A percentile compares a stretch with the other conserved stretches of the same genome.
phyloP scores from a whole-genome alignment of 805 yeast genomes.

The Spathaspora girioi region DNA sequence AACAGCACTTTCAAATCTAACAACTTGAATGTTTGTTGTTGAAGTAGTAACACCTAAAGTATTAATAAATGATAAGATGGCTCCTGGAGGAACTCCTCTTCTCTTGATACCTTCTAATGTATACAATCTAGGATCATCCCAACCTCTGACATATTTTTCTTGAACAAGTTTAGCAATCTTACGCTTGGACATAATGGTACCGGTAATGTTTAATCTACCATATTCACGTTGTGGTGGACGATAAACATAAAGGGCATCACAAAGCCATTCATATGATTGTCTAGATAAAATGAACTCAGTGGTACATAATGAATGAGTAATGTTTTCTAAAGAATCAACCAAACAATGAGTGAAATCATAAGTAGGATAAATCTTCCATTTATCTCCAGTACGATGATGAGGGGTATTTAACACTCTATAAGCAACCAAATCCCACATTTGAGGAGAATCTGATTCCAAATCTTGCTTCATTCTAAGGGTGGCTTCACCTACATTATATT shows the following conservation, averaged over 20 bases:
- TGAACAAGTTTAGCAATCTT: slow-evolving; percentile 91
- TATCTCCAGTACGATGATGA: slow-evolving; percentile 94
- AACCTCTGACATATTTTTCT: slow-evolving; percentile 78
- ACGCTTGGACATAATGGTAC: slow-evolving; percentile 91
- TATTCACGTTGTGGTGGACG: slow-evolving; percentile 99
- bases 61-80: slow-evolving; percentile 86
- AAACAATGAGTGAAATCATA: slow-evolving; percentile 98
- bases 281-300: slow-evolving; percentile 90
- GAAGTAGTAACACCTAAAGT: slow-evolving; percentile 96
- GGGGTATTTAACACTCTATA: slow-evolving; percentile 89
- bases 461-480: slow-evolving; percentile 97
- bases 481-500: slow-evolving; percentile 86
- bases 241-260: slow-evolving; percentile 91
- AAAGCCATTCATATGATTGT: slow-evolving; percentile 97
- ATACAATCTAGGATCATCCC: slow-evolving; percentile 98
- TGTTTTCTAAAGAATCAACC: slow-evolving; percentile 96
- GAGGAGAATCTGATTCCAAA: slow-evolving; percentile 85
- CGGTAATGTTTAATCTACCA: slow-evolving; percentile 92
- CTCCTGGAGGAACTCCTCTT: slow-evolving; percentile 99
- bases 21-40: slow-evolving; percentile 85
- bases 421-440: slow-evolving; percentile 99
- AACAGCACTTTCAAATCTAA: slow-evolving; percentile 84
- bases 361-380: slow-evolving; percentile 98
- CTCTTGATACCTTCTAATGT: slow-evolving; percentile 93
- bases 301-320: slow-evolving; percentile 93